A percentile compares a stretch with the other conserved stretches of the same genome.
Conservation (phyloP, 306 rosid species). For the Phaseolus lunatus region DNA sequence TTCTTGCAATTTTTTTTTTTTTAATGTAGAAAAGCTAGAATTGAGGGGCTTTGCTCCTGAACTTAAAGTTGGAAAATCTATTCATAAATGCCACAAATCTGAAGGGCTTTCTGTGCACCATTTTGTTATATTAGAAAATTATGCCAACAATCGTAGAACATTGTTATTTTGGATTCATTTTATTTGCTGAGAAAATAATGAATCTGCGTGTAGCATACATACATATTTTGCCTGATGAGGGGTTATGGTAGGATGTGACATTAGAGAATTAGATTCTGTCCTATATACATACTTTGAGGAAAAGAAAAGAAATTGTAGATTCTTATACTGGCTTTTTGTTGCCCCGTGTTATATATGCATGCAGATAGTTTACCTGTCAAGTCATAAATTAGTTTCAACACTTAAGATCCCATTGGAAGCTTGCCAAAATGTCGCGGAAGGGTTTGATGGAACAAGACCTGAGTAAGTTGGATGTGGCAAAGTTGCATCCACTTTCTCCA, state of each 20-base stretch:
- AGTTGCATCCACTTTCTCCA: conserved; percentile 90
- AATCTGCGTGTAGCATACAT: conserved; percentile 1
- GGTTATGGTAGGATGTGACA: not conserved
- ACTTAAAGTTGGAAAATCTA: conserved; percentile 1
- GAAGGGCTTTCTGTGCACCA: not conserved
- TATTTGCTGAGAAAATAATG: not conserved
- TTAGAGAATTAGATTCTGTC: not conserved
- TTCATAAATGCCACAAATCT: not conserved
- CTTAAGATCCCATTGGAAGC: conserved; percentile 26
- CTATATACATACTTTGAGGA: not conserved
- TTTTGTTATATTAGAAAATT: not conserved
- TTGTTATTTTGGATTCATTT: not conserved
- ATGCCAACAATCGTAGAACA: too few species aligned
- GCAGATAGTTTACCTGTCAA: conserved; percentile 36
- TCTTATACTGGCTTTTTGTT: conserved; percentile 20
- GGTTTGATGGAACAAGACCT: conserved; percentile 98
- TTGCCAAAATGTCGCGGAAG: conserved; percentile 77
- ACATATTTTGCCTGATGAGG: conserved; percentile 7
- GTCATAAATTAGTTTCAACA: not conserved
- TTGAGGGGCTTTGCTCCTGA: not conserved
- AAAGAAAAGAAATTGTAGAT: not conserved
- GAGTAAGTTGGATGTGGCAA: conserved; percentile 85
- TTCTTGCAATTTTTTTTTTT: too few species aligned
- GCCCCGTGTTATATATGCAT: not conserved
- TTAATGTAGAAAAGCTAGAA: too few species aligned